Percentiles rank a stretch among this genome's conserved stretches.
Evolutionary conservation across 805 yeast genomes (phyloP).

Genomic region (Candida fluviatilis): DNA sequence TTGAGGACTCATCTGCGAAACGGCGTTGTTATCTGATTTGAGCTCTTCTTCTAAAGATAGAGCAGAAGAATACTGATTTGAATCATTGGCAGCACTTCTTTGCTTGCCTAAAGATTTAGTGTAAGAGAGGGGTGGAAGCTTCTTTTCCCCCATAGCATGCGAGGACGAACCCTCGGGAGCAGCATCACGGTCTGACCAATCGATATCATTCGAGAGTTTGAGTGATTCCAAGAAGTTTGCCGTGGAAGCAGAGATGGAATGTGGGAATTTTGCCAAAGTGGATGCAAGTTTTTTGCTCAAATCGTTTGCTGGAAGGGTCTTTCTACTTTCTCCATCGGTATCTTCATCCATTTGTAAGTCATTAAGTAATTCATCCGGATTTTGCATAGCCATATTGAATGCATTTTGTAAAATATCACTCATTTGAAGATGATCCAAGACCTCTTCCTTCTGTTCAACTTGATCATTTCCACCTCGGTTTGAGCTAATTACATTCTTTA

Average conservation of each 20-base stretch:
- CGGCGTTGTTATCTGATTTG: conserved; percentile 11
- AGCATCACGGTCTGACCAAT: conserved; percentile 4
- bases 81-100: not conserved
- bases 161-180: not conserved
- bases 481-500: conserved; percentile 38
- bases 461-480: conserved; percentile 2
- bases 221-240: conserved; percentile 12
- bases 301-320: not conserved
- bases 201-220: conserved; percentile 12
- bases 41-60: conserved; percentile 20
- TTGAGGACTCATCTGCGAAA: conserved; percentile 21
- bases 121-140: not conserved
- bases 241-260: conserved; percentile 11
- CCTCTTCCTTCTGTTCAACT: conserved; percentile 12
- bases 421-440: conserved; percentile 53
- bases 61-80: not conserved
- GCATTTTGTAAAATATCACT: conserved; percentile 75
- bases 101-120: not conserved
- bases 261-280: conserved; percentile 8
- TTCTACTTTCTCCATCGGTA: not conserved
- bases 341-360: conserved; percentile 28
- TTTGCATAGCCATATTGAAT: conserved; percentile 68
- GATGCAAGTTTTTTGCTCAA: conserved; percentile 4
- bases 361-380: conserved; percentile 45
- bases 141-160: not conserved